These are phyloP conservation scores for Talaromyces thailandensis DNA, from an alignment of 495 filamentous ascomycete genomes.

Conservation along the genomic window DNA sequence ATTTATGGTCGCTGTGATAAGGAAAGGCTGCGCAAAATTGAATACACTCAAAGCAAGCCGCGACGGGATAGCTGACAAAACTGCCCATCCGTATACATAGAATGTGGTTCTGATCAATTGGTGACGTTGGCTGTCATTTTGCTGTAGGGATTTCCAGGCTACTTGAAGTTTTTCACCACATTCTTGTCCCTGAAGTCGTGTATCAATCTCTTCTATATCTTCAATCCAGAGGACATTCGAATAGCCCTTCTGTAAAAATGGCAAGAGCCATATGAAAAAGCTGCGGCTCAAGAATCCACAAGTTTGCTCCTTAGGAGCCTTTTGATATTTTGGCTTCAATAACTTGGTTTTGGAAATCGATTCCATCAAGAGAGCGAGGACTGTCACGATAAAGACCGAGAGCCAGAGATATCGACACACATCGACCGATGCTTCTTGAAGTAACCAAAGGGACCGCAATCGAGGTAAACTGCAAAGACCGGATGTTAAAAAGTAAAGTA, in stretches of 20 bases:
- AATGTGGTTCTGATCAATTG: slow-evolving; percentile 38
- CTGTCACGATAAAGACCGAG: slow-evolving; percentile 40
- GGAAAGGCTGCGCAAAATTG: slow-evolving; percentile 54
- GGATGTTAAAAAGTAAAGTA: slow-evolving; percentile 49
- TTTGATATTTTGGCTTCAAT: slow-evolving; percentile 28
- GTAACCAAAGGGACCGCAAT: slow-evolving; percentile 50
- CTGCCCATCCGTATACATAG: slow-evolving; percentile 33
- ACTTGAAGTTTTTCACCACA: neutral
- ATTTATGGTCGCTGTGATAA: slow-evolving; percentile 43
- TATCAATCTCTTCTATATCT: neutral
- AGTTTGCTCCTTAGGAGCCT: slow-evolving; percentile 48
- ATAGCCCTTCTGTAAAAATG: slow-evolving; percentile 28
- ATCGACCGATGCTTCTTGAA: slow-evolving; percentile 22
- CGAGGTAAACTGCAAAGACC: slow-evolving; percentile 47
- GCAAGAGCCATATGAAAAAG: slow-evolving; percentile 52
- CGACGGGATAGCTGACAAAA: slow-evolving; percentile 41
- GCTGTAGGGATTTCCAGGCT: neutral
- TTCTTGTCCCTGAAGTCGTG: neutral
- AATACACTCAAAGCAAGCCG: slow-evolving; percentile 47
- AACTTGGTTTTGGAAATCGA: slow-evolving; percentile 41
- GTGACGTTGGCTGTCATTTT: slow-evolving; percentile 8
- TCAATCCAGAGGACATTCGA: neutral
- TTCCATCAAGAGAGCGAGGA: slow-evolving; percentile 43
- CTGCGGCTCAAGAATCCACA: slow-evolving; percentile 40
- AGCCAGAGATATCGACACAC: slow-evolving; percentile 33